Evolutionary conservation across 129 eudicot genomes (phyloP).

Genomic region (Tagetes patula): DNA sequence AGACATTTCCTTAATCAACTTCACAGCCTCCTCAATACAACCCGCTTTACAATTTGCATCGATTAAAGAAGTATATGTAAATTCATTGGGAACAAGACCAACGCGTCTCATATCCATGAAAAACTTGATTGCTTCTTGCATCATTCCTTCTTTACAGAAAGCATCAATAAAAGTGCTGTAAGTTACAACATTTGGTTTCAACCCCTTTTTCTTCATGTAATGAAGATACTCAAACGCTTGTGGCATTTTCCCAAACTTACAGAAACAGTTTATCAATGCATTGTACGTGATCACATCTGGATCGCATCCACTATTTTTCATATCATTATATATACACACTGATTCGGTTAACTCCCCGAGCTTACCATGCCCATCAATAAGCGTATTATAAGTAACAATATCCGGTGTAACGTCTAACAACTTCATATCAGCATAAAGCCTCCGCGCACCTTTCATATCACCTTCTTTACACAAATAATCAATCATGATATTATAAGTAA

Average conservation of each 20-base stretch:
- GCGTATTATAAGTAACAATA: conserved; percentile 80
- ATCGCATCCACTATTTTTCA: conserved; percentile 49
- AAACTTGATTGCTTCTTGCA: conserved; percentile 76
- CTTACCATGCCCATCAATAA: conserved; percentile 82
- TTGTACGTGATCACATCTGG: conserved; percentile 87
- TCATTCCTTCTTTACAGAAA: conserved; percentile 88
- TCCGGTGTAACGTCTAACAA: conserved; percentile 56
- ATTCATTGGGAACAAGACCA: conserved; percentile 79
- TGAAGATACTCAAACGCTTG: conserved; percentile 62
- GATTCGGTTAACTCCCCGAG: conserved; percentile 61
- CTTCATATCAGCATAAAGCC: conserved; percentile 65
- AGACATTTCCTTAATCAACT: conserved; percentile 74
- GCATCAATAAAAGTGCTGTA: conserved; percentile 90
- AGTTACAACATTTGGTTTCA: conserved; percentile 82
- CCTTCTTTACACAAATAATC: conserved; percentile 72
- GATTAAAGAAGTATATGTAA: conserved; percentile 73
- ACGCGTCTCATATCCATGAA: conserved; percentile 86
- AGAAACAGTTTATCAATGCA: conserved; percentile 77
- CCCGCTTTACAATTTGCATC: conserved; percentile 81
- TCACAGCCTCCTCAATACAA: conserved; percentile 51
- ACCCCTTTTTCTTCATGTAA: conserved; percentile 59
- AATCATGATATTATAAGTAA: conserved; percentile 83
- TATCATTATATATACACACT: conserved; percentile 52
- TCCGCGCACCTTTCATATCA: conserved; percentile 55
- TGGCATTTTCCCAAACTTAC: conserved; percentile 72